phyloP scores from a whole-genome alignment of 139 green algal genomes.

The Chloropicon primus region DNA sequence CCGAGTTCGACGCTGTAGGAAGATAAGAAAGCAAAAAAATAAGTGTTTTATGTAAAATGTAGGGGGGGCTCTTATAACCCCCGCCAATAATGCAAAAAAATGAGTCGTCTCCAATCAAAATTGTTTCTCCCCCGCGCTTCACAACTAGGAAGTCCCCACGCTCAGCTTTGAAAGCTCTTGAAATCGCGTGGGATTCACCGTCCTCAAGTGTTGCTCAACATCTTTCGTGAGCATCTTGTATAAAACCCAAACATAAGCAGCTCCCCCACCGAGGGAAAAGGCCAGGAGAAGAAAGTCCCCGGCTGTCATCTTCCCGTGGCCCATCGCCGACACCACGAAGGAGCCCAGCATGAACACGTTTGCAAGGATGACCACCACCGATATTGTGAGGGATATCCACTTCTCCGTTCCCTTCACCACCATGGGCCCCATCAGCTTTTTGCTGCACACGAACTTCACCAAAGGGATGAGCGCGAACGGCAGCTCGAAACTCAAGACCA shows the following conservation, averaged over 20 bases:
- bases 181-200: neutral
- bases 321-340: neutral
- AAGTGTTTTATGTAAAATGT: too few species aligned
- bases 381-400: neutral
- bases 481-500: constrained; percentile 27
- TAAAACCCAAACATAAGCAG: neutral
- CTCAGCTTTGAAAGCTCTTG: neutral
- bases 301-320: neutral
- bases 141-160: too few species aligned
- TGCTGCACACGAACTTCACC: constrained; percentile 25
- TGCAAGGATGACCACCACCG: neutral
- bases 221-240: neutral
- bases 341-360: neutral
- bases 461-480: constrained; percentile 34
- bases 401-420: neutral
- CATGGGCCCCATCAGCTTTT: constrained; percentile 9
- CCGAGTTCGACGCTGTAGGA: too few species aligned
- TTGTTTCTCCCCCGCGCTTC: neutral
- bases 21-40: too few species aligned
- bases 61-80: too few species aligned
- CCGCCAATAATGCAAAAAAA: too few species aligned
- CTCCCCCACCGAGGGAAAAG: neutral
- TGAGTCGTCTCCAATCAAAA: neutral
- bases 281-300: neutral
- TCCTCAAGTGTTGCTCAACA: neutral